Base-by-base conservation (phyloP, 495 filamentous ascomycete genomes). In the Podospora tetraspora region DNA sequence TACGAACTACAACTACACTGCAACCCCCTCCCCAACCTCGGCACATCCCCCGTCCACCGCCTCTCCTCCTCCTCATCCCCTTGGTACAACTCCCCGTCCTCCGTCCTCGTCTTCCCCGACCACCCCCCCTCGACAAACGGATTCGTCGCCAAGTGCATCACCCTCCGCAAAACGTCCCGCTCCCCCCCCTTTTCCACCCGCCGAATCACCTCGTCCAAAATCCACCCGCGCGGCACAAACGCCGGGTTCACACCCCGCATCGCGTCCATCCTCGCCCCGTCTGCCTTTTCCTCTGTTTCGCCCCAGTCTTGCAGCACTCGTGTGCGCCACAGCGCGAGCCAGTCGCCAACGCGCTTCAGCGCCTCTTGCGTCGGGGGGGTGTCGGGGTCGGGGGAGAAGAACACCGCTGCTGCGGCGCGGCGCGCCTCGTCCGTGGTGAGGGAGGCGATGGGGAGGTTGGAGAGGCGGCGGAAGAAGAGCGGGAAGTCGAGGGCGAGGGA, bases 191-290 rank as follows among this genome's bases (percentile, higher is more conserved):
- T 89, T 78, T 98, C 94, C 3, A 97, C 94, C 16, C 90, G 84
- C 43, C 88, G 84, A 70, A 99, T 97, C 7, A 98, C 71, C 78
- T 98, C 95, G 77, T 98, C 94, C 9, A 99, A 82, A 63, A 99
- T 87, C 95, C 96, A 99, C 23, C 88, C 87, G 34, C 92, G 83
- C 0, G 96, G 92, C 1, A 96, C 79, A 71, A 98, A 98, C 76
- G 91, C 96, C 23, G 95, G 95, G 73, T 98, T 99, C 6, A 92
- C 88, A 8, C 78, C 80, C 79, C 89, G 92, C 95, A 98, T 99
- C 23, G 80, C 85, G 1, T 64, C 73, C 69, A 88, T 85, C 59
- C 95, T 80, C 66, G 89, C 86, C 29, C 74, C 78, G 57, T 96
- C 91, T 1, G 81, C 79, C 3, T 81, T 78, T 2, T 30, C 8